Conservation (phyloP, 352 stramenopile genomes). For the Nothophytophthora sp. region DNA sequence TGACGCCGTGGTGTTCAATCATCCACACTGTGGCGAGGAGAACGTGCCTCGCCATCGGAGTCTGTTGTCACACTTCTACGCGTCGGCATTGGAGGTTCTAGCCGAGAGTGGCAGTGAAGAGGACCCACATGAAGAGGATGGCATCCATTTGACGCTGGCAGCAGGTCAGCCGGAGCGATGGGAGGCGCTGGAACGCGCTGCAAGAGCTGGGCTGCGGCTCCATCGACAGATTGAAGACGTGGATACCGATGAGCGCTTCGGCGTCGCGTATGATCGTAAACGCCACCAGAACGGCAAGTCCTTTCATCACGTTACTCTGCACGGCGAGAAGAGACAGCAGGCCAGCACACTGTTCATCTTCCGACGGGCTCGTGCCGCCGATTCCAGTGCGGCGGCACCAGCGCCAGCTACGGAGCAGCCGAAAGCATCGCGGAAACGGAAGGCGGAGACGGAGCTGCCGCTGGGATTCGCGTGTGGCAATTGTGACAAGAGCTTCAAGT, state of each 20-base stretch:
- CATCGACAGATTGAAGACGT: conserved; percentile 50
- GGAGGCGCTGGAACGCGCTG: conserved; percentile 58
- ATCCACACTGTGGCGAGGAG: conserved; percentile 93
- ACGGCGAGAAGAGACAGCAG: conserved; percentile 69
- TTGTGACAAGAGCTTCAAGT: conserved; percentile 75
- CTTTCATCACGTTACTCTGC: conserved; percentile 79
- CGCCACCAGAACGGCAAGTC: conserved; percentile 88
- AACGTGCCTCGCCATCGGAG: conserved; percentile 85
- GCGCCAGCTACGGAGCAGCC: no score
- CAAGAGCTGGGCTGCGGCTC: conserved; percentile 43
- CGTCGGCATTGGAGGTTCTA: conserved; percentile 58
- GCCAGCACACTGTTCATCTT: conserved; percentile 74
- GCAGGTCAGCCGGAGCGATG: conserved; percentile 78
- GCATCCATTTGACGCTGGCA: conserved; percentile 70
- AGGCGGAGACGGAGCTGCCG: conserved; percentile 29
- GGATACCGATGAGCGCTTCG: conserved; percentile 33
- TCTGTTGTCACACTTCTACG: conserved; percentile 92
- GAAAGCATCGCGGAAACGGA: conserved; percentile 33
- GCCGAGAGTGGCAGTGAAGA: no score
- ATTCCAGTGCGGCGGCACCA: no score
- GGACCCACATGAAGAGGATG: conserved; percentile 13
- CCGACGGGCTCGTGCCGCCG: no score
- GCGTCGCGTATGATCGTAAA: conserved; percentile 76
- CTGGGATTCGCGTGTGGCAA: conserved; percentile 41
- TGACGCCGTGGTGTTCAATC: conserved; percentile 92